Conservation (phyloP, 768 basidiomycete species). For the Strobilomyces dryophilus region DNA sequence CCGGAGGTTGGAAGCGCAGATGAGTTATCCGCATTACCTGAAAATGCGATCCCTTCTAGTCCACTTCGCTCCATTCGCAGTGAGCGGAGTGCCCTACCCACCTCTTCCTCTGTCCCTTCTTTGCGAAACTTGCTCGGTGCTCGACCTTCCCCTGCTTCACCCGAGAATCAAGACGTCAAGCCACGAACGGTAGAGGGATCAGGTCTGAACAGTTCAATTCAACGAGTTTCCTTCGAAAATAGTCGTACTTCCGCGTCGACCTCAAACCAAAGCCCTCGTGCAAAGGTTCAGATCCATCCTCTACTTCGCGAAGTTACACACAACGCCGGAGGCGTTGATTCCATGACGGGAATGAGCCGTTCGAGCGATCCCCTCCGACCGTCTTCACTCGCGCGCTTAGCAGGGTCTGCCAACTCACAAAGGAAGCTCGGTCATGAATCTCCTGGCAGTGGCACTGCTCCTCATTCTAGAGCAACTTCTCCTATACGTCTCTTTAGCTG, state of each 20-base stretch:
- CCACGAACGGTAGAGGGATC: constrained; percentile 36
- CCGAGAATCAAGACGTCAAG: constrained; percentile 12
- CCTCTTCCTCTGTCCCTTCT: constrained; percentile 40
- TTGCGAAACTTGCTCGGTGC: constrained; percentile 25
- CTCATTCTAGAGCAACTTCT: constrained; percentile 44
- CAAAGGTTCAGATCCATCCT: constrained; percentile 33
- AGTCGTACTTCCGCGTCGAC: constrained; percentile 33
- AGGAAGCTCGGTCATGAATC: constrained; percentile 26
- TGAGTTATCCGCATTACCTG: constrained; percentile 39
- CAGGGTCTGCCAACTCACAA: constrained; percentile 2
- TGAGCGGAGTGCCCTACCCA: constrained; percentile 35
- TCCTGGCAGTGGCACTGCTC: constrained; percentile 25
- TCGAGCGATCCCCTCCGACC: constrained; percentile 8
- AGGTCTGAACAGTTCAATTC: constrained; percentile 43
- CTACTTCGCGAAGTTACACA: constrained; percentile 16
- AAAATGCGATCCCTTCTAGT: constrained; percentile 31
- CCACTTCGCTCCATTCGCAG: constrained; percentile 33
- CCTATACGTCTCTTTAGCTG: constrained; percentile 58
- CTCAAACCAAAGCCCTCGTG: constrained; percentile 27
- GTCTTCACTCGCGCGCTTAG: constrained; percentile 9
- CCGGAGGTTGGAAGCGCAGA: constrained; percentile 42
- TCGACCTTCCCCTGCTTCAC: constrained; percentile 17
- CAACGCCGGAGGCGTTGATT: constrained; percentile 8
- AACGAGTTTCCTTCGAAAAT: constrained; percentile 52
- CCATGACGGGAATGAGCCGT: constrained; percentile 4